Evolutionary conservation across 2,329 filamentous ascomycete genomes (phyloP).

Genomic region (Aspergillus candidus): DNA sequence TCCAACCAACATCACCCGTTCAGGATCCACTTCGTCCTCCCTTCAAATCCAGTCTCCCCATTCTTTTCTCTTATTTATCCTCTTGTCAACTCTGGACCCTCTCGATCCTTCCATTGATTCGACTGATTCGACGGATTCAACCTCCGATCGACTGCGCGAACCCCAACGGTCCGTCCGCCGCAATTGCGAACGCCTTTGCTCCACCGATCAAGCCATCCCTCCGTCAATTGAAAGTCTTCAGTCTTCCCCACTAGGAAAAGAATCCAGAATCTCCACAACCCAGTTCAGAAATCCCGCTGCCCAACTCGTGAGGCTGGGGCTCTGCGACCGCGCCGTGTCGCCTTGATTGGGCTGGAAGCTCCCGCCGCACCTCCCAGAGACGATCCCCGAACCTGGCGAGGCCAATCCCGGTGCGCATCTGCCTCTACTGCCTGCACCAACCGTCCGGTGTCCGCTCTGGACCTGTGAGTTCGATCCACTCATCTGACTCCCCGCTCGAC

Average conservation of each 20-base stretch:
- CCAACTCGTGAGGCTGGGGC: conserved; percentile 37
- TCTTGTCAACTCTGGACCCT: too few relatives aligned
- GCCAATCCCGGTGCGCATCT: conserved; percentile 1
- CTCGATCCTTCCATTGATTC: too few relatives aligned
- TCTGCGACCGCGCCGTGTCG: conserved; percentile 11
- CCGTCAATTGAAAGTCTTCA: neutral
- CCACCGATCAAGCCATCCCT: neutral
- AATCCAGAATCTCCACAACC: neutral
- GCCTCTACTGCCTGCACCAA: conserved; percentile 9
- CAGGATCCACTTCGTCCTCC: neutral
- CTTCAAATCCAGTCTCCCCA: neutral
- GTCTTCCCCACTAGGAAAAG: conserved; percentile 3
- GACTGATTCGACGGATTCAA: too few relatives aligned
- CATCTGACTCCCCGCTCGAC: conserved; percentile 8
- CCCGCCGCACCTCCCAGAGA: too few relatives aligned
- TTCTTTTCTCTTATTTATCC: too few relatives aligned
- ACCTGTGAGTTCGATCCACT: conserved; percentile 7
- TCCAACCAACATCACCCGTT: too few relatives aligned
- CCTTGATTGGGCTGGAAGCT: conserved; percentile 13
- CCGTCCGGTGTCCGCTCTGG: conserved; percentile 3
- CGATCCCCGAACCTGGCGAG: neutral
- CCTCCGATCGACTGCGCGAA: too few relatives aligned
- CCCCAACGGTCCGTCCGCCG: too few relatives aligned
- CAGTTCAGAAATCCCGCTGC: conserved; percentile 21
- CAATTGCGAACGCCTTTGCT: too few relatives aligned